Evolutionary conservation across 225 moss, liverwort and hornwort species (phyloP).

Genomic region (Polytrichum formosum): DNA sequence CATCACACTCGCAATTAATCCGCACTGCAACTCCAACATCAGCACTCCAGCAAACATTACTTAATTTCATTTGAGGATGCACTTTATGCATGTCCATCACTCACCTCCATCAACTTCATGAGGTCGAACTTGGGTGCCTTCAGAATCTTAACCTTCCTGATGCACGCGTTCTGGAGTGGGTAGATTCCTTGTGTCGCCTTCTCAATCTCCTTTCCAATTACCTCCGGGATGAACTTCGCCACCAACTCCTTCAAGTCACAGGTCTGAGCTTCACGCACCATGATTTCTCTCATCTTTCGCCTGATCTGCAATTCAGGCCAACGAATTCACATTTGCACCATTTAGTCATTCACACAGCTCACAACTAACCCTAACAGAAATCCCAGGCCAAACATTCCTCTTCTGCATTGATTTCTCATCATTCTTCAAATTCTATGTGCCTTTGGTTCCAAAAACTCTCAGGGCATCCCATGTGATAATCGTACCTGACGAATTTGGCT

Average conservation of each 20-base stretch:
- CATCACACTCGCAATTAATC: neutral
- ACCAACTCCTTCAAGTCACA: slow-evolving; percentile 24
- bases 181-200: slow-evolving; percentile 25
- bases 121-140: slow-evolving; percentile 16
- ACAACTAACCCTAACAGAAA: no score
- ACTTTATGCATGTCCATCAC: neutral
- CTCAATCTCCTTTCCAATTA: slow-evolving; percentile 28
- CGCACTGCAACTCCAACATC: neutral
- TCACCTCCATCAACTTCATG: slow-evolving; percentile 24
- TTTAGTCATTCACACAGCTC: no score
- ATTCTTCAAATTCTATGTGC: no score
- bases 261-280: slow-evolving; percentile 13
- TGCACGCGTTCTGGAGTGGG: slow-evolving; percentile 5
- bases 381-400: no score
- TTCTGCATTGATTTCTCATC: no score
- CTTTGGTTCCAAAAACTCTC: no score
- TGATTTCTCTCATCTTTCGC: slow-evolving; percentile 26
- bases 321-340: no score
- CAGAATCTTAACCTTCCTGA: slow-evolving; percentile 8
- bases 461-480: no score
- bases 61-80: neutral
- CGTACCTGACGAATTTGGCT: no score
- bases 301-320: slow-evolving; percentile 21
- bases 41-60: neutral
- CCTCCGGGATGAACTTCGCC: slow-evolving; percentile 24